phyloP scores from a whole-genome alignment of 176 grass and related monocot genomes.

The Eleusine indica region DNA sequence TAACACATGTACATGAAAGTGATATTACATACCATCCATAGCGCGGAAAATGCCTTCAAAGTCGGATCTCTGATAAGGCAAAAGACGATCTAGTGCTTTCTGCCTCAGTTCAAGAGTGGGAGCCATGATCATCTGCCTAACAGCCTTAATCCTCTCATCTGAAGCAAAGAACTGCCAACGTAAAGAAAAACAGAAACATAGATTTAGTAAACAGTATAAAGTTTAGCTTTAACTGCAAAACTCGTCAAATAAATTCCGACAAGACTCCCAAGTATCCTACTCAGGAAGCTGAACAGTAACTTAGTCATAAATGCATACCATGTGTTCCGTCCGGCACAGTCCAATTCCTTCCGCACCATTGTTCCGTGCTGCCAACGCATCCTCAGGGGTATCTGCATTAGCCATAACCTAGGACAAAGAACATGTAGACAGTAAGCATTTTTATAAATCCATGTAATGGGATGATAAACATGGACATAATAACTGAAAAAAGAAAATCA shows the following conservation, averaged over 20 bases:
- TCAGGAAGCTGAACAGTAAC: conserved; percentile 1
- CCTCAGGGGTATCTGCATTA: conserved; percentile 95
- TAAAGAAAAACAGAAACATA: conserved; percentile 14
- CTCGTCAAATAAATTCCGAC: background rate
- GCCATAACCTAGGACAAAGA: conserved; percentile 81
- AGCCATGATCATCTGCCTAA: conserved; percentile 99
- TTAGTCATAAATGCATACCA: conserved; percentile 55
- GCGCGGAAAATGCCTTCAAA: conserved; percentile 98
- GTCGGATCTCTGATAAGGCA: conserved; percentile 95
- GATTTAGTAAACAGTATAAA: conserved; percentile 2
- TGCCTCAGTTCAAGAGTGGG: conserved; percentile 78
- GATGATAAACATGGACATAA: background rate
- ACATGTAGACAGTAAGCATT: conserved; percentile 19
- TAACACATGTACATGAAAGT: background rate
- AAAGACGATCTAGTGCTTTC: conserved; percentile 74
- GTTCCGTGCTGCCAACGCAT: conserved; percentile 83
- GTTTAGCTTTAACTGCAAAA: conserved; percentile 4
- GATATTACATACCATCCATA: conserved; percentile 78
- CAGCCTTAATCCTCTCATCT: conserved; percentile 96
- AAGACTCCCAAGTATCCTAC: background rate
- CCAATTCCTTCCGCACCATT: conserved; percentile 99
- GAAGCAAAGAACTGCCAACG: conserved; percentile 96
- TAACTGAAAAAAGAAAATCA: background rate
- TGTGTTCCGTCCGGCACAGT: conserved; percentile 95
- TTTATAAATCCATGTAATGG: background rate